Evolutionary conservation across 768 basidiomycete species (phyloP).

Genomic region (Gymnopilus junonius): DNA sequence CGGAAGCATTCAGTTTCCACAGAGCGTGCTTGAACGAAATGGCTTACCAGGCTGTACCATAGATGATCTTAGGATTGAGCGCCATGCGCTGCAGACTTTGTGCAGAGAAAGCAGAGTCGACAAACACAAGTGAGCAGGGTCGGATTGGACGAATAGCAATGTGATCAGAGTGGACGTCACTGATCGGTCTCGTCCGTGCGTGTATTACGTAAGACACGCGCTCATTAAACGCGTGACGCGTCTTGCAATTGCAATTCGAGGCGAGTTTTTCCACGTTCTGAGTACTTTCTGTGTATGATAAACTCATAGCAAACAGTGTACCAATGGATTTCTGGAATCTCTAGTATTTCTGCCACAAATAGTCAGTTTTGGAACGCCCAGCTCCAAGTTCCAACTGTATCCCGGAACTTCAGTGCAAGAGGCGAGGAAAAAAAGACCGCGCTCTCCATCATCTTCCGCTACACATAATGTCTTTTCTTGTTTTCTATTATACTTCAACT

Average conservation of each 20-base stretch:
- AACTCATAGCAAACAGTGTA: no score
- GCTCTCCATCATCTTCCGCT: no score
- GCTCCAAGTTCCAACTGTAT: no score
- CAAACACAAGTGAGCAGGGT: not conserved
- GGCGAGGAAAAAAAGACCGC: no score
- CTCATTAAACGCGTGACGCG: not conserved
- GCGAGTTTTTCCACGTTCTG: not conserved
- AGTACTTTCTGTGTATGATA: not conserved
- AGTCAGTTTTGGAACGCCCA: no score
- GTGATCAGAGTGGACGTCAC: conserved; percentile 2
- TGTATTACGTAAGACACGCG: not conserved
- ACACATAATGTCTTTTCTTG: no score
- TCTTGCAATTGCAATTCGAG: not conserved
- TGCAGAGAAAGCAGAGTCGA: not conserved
- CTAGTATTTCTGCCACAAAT: no score
- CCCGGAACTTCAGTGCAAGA: no score
- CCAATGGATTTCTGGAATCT: no score
- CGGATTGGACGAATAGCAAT: no score
- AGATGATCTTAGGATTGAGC: conserved; percentile 49
- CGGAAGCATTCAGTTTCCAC: no score
- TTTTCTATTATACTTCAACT: no score
- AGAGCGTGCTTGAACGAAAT: not conserved
- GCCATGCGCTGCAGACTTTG: conserved; percentile 13
- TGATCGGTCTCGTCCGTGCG: not conserved
- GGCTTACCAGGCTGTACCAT: conserved; percentile 63